Base-by-base conservation (phyloP, 2,329 filamentous ascomycete species). In the Arthroderma sp. region DNA sequence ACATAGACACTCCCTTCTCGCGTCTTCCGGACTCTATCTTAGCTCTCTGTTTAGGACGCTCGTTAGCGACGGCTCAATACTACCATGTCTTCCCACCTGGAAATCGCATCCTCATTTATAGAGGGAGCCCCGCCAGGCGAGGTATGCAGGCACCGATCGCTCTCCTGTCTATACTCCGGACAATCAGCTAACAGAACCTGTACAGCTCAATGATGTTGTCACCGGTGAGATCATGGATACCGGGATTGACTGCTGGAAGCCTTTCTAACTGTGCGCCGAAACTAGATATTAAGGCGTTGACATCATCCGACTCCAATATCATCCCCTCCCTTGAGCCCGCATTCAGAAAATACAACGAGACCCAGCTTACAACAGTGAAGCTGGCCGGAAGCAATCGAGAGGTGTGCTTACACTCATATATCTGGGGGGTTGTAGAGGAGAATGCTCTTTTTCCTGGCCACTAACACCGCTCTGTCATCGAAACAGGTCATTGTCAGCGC, bases 81-180 rank as follows among this genome's bases (percentile, higher is more conserved):
- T n/a, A 13, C 52, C 43, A 77, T 77, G 75, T 61, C 72, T 35
- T 74, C 74, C n/a, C 72, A 71, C 19, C 64, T 82, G 62, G 78
- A 81, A 60, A 83, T 84, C 57, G 78, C 88, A 63, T 87, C 90
- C 64, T 85, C 90, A 55, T 98, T 97, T 72, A 85, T 98, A 63
- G 85, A 95, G 76, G 88, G 89, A 68, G 90, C 93, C 66, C 93
- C 93, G 52, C 93, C 93, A 21, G 93, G 93, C 78, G 93, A 98
- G 86, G 91, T 95, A 82, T 51, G 59, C 54, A 57, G 57, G 54
- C 54, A 51, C 17, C 23, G 6, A 51, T 51, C 35, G 55, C 43
- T 56, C 15, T 19, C n/a, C n/a, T n/a, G n/a, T n/a, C n/a, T n/a
- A n/a, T 19, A 51, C 6, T 15, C 25, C 15, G 2, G 61, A 66